phyloP scores from a whole-genome alignment of 768 basidiomycete genomes.

The Pleurotus tuoliensis region DNA sequence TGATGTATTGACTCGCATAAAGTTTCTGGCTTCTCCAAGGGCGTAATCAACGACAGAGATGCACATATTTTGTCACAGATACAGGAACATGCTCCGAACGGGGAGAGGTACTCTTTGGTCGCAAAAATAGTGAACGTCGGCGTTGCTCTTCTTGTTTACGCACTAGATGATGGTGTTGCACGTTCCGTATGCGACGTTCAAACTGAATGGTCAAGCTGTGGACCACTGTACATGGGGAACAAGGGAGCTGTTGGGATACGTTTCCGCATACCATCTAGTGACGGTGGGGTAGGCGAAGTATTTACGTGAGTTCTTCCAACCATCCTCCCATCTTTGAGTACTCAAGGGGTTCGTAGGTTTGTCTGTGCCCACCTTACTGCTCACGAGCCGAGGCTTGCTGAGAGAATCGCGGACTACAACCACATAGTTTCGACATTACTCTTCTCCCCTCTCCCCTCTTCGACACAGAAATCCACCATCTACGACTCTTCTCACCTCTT shows the following conservation, averaged over 20 bases:
- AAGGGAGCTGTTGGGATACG: conserved; percentile 92
- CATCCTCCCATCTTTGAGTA: background rate
- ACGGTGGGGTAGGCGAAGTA: conserved; percentile 61
- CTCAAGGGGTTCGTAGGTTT: conserved; percentile 50
- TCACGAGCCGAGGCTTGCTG: conserved; percentile 59
- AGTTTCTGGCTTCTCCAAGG: conserved; percentile 77
- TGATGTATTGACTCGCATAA: conserved; percentile 9
- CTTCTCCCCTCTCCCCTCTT: conserved; percentile 53
- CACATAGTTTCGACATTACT: conserved; percentile 79
- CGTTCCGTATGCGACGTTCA: conserved; percentile 61
- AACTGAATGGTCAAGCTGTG: conserved; percentile 72
- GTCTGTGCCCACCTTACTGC: conserved; percentile 91
- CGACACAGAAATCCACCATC: conserved; percentile 51
- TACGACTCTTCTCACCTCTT: conserved; percentile 89
- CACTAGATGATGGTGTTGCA: conserved; percentile 62
- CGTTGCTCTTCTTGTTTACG: conserved; percentile 85
- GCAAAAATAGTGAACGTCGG: conserved; percentile 82
- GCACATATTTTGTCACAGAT: conserved; percentile 73
- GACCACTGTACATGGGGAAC: conserved; percentile 82
- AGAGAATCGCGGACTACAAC: conserved; percentile 73
- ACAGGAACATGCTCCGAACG: conserved; percentile 64
- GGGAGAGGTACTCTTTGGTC: conserved; percentile 74
- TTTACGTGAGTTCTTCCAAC: conserved; percentile 67
- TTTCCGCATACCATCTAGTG: conserved; percentile 61
- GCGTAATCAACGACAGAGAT: conserved; percentile 66